Percentiles rank a stretch among this genome's conserved stretches.
phyloP scores from a whole-genome alignment of 2,329 filamentous ascomycete genomes.

The Penicillium sp. region DNA sequence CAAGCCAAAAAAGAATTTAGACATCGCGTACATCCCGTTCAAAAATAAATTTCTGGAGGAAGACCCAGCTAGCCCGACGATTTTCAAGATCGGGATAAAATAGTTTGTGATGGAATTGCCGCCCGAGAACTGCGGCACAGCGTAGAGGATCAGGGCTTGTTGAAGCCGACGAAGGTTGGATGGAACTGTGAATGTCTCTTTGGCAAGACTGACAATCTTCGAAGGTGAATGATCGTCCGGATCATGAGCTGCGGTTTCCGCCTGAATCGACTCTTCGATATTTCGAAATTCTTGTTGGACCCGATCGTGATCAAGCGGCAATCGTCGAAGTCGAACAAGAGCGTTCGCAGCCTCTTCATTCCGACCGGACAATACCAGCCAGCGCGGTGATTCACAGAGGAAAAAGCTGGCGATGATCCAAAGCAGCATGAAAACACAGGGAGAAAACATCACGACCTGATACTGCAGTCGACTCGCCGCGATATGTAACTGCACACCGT shows the following conservation, averaged over 20 bases:
- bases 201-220: constrained; percentile 20
- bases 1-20: constrained; percentile 46
- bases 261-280: constrained; percentile 19
- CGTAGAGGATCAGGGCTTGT: constrained; percentile 39
- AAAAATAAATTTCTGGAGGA: constrained; percentile 35
- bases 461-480: constrained; percentile 31
- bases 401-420: constrained; percentile 31
- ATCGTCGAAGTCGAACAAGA: constrained; percentile 30
- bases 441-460: constrained; percentile 35
- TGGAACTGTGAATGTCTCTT: constrained; percentile 40
- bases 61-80: constrained; percentile 37
- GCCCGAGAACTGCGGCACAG: constrained; percentile 46
- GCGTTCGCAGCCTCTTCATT: constrained; percentile 29
- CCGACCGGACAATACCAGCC: constrained; percentile 31
- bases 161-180: constrained; percentile 45
- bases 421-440: constrained; percentile 4
- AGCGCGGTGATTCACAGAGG: constrained; percentile 34
- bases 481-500: constrained; percentile 36
- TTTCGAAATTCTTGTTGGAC: constrained; percentile 24
- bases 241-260: constrained; percentile 2
- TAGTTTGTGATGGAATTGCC: constrained; percentile 48
- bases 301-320: constrained; percentile 30
- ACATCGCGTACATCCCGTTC: constrained; percentile 45
- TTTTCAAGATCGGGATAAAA: constrained; percentile 43
- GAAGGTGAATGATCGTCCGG: not conserved